A percentile compares a stretch with the other conserved stretches of the same genome.
These are phyloP conservation scores for Wickerhamomyces sp. DNA, from an alignment of 1,139 yeast genomes.

Conservation along the genomic window DNA sequence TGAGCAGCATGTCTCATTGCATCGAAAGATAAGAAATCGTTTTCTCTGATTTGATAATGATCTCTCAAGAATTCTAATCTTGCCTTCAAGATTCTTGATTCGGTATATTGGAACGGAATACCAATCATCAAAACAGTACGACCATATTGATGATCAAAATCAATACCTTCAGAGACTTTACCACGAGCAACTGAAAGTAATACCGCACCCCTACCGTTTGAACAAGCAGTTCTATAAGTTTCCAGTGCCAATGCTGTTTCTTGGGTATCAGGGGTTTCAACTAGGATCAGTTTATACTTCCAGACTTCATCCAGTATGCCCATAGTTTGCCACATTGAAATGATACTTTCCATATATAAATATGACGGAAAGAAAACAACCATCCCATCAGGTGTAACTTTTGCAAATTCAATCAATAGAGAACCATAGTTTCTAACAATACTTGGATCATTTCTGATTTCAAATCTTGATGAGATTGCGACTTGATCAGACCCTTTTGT, in stretches of 20 bases:
- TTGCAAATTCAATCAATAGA: slow-evolving; percentile 83
- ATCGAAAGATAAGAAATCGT: slow-evolving; percentile 92
- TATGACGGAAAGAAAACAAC: slow-evolving; percentile 97
- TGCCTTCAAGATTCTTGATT: slow-evolving; percentile 91
- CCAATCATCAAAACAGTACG: slow-evolving; percentile 98
- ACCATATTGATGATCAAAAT: slow-evolving; percentile 98
- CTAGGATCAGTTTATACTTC: slow-evolving; percentile 91
- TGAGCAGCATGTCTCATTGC: slow-evolving; percentile 99
- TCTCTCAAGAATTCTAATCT: slow-evolving; percentile 90
- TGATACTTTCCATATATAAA: slow-evolving; percentile 94
- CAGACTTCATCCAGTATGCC: slow-evolving; percentile 97
- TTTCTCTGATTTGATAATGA: slow-evolving; percentile 86
- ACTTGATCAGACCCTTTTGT: slow-evolving; percentile 98
- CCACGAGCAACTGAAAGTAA: slow-evolving; percentile 97
- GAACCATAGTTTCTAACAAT: slow-evolving; percentile 97
- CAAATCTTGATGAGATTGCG: slow-evolving; percentile 91
- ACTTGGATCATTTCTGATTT: slow-evolving; percentile 95
- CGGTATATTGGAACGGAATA: slow-evolving; percentile 97
- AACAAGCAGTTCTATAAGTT: slow-evolving; percentile 93
- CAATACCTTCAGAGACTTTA: slow-evolving; percentile 96
- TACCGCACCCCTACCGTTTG: slow-evolving; percentile 97
- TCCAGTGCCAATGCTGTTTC: slow-evolving; percentile 94
- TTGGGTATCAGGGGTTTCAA: slow-evolving; percentile 99
- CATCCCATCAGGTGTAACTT: slow-evolving; percentile 96
- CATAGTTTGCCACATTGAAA: slow-evolving; percentile 98